Evolutionary conservation across 2,329 filamentous ascomycete species (phyloP).

Genomic region (Clarireedia sp.): DNA sequence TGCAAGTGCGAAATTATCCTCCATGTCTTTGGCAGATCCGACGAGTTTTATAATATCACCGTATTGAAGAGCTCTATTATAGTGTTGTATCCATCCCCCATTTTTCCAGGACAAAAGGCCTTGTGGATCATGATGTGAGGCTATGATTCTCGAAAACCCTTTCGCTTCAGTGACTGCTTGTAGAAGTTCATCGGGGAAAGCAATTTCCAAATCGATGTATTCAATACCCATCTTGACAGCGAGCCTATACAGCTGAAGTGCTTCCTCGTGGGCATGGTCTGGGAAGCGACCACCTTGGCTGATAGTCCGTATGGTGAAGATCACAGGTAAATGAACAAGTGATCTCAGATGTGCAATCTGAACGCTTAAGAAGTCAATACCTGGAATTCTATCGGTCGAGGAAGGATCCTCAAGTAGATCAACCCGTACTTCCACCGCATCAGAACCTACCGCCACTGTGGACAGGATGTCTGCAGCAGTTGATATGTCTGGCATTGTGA

Average conservation of each 20-base stretch:
- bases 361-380: constrained; percentile 67
- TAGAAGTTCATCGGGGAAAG: constrained; percentile 70
- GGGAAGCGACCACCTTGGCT: constrained; percentile 85
- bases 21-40: constrained; percentile 64
- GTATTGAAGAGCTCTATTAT: constrained; percentile 82
- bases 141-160: constrained; percentile 75
- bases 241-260: constrained; percentile 65
- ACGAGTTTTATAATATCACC: constrained; percentile 94
- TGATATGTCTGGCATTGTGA: constrained; percentile 72
- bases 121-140: constrained; percentile 86
- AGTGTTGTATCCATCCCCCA: constrained; percentile 84
- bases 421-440: constrained; percentile 90
- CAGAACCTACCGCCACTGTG: constrained; percentile 70
- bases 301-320: constrained; percentile 84
- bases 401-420: constrained; percentile 72
- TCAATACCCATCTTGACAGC: constrained; percentile 81
- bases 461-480: constrained; percentile 57
- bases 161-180: constrained; percentile 57
- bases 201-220: constrained; percentile 89
- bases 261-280: constrained; percentile 63
- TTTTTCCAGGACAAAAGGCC: constrained; percentile 79
- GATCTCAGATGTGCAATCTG: constrained; percentile 76
- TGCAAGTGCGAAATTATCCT: constrained; percentile 81
- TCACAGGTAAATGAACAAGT: constrained; percentile 66
- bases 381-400: constrained; percentile 45